Percentiles rank a stretch among this genome's conserved stretches.
Evolutionary conservation across 768 basidiomycete species (phyloP).

Genomic region (Mrakia gelida): DNA sequence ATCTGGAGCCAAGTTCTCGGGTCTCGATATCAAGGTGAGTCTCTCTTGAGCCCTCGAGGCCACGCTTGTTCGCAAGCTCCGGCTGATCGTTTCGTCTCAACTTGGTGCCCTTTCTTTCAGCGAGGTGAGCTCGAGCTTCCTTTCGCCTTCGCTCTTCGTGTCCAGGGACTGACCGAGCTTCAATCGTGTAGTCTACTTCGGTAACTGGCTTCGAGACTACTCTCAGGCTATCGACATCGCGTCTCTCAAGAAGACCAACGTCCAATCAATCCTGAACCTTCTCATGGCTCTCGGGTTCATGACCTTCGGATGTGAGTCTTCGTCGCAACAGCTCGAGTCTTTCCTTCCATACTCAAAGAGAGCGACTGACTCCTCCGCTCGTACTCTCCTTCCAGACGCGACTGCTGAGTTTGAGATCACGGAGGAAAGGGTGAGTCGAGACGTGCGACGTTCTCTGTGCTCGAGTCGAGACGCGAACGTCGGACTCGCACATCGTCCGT

Average conservation of each 20-base stretch:
- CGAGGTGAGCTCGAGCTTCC: too few species aligned
- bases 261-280: constrained; percentile 78
- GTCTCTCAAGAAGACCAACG: constrained; percentile 59
- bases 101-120: constrained; percentile 38
- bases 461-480: too few species aligned
- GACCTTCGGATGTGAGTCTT: constrained; percentile 47
- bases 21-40: constrained; percentile 57
- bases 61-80: constrained; percentile 52
- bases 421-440: constrained; percentile 52
- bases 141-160: too few species aligned
- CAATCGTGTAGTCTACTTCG: constrained; percentile 37
- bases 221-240: constrained; percentile 69
- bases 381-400: constrained; percentile 50
- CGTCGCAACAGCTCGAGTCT: neutral
- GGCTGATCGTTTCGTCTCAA: constrained; percentile 52
- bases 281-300: constrained; percentile 88
- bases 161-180: too few species aligned
- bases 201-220: constrained; percentile 38
- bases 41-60: constrained; percentile 44
- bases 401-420: constrained; percentile 85
- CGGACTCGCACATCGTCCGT: too few species aligned
- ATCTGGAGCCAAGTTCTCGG: constrained; percentile 67
- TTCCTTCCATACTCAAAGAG: neutral
- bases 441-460: neutral
- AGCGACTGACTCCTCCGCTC: constrained; percentile 31